phyloP scores from a whole-genome alignment of 2,329 filamentous ascomycete genomes.

The Xylariaceae sp. region DNA sequence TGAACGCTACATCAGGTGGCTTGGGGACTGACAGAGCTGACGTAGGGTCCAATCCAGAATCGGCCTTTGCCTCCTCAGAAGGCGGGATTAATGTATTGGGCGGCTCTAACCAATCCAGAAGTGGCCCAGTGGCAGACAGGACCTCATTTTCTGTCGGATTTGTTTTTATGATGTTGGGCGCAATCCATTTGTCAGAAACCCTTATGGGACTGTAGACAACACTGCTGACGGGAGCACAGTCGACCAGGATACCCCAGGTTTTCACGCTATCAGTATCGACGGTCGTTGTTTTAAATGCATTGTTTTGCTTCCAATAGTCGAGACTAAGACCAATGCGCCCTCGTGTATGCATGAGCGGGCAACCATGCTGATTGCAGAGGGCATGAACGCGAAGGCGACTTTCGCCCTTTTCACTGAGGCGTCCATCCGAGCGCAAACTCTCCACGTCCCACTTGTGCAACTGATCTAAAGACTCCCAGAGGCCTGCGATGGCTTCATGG shows the following conservation, averaged over 20 bases:
- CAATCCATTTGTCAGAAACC: conserved; percentile 71
- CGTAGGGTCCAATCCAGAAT: conserved; percentile 47
- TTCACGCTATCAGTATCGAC: conserved; percentile 39
- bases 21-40: conserved; percentile 43
- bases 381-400: conserved; percentile 52
- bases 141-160: conserved; percentile 42
- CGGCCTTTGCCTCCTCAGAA: conserved; percentile 44
- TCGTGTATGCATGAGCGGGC: conserved; percentile 66
- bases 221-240: conserved; percentile 47
- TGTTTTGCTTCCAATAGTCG: conserved; percentile 72
- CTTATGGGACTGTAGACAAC: conserved; percentile 57
- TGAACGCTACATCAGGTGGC: conserved; percentile 69
- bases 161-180: conserved; percentile 59
- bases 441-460: conserved; percentile 69
- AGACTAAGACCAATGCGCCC: conserved; percentile 65
- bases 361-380: conserved; percentile 67
- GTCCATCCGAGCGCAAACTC: conserved; percentile 48
- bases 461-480: conserved; percentile 65
- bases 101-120: conserved; percentile 71
- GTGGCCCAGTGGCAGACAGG: conserved; percentile 33
- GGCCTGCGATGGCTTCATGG: conserved; percentile 70
- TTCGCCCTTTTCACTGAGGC: conserved; percentile 42
- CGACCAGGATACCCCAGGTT: conserved; percentile 65
- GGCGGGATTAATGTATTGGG: conserved; percentile 56
- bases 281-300: conserved; percentile 40